Evolutionary conservation across 129 eudicot species (phyloP).

Genomic region (Sambucus nigra): DNA sequence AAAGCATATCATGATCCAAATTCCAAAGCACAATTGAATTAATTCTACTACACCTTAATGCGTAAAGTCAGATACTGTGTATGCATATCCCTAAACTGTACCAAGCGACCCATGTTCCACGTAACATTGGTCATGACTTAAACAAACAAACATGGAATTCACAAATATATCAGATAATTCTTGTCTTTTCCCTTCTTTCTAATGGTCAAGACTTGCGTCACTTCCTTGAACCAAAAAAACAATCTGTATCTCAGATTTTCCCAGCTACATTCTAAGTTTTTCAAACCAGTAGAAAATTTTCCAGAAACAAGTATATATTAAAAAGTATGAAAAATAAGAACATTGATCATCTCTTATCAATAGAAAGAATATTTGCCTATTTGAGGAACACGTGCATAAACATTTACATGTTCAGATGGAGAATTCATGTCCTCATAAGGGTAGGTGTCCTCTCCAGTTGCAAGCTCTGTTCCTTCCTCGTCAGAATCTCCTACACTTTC

Average conservation of each 20-base stretch:
- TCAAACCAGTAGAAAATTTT: background rate
- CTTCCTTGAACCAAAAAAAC: background rate
- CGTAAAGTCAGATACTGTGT: too few relatives aligned
- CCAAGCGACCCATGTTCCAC: too few relatives aligned
- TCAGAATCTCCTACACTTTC: slow-evolving; percentile 70
- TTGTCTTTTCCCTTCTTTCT: background rate
- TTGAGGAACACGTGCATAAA: background rate
- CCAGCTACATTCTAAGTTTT: background rate
- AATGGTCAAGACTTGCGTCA: background rate
- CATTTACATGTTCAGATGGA: slow-evolving; percentile 39
- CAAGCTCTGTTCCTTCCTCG: slow-evolving; percentile 56
- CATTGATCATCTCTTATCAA: slow-evolving; percentile 5
- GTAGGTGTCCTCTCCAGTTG: slow-evolving; percentile 39
- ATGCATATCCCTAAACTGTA: too few relatives aligned
- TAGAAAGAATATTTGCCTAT: background rate
- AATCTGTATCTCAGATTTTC: background rate
- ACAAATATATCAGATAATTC: background rate
- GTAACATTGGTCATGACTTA: too few relatives aligned
- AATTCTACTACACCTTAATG: too few relatives aligned
- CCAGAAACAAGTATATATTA: background rate
- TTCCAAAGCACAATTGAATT: too few relatives aligned
- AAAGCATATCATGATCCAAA: too few relatives aligned
- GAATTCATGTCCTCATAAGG: slow-evolving; percentile 29
- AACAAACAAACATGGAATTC: background rate
- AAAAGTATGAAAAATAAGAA: background rate